phyloP scores from a whole-genome alignment of 441 rosid species.

The Erysimum cheiri region DNA sequence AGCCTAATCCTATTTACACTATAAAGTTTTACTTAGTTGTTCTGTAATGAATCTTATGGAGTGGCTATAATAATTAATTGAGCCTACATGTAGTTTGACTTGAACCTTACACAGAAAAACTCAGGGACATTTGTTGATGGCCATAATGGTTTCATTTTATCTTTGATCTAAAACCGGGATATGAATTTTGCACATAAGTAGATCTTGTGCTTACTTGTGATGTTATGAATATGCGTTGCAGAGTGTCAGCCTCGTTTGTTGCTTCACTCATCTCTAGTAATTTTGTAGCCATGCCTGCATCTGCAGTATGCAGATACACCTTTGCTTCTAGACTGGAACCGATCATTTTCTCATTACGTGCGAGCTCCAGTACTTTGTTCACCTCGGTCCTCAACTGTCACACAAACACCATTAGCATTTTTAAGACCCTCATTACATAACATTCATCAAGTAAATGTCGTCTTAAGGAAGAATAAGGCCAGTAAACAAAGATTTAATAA shows the following conservation, averaged over 20 bases:
- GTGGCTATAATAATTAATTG: not conserved
- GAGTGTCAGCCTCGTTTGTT: conserved; percentile 71
- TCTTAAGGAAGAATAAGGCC: conserved; percentile 1
- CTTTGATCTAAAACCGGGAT: not conserved
- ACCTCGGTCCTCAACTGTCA: conserved; percentile 93
- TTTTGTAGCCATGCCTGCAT: conserved; percentile 63
- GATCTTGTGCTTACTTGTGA: conserved; percentile 68
- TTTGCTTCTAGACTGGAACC: conserved; percentile 97
- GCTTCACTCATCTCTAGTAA: conserved; percentile 62
- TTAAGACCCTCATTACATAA: conserved; percentile 17
- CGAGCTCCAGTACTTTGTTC: conserved; percentile 88
- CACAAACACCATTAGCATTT: conserved; percentile 9
- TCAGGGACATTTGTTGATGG: conserved; percentile 7
- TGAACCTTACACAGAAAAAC: not conserved
- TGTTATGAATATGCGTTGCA: conserved; percentile 83
- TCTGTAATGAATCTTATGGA: conserved; percentile 2
- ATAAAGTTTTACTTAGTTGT: not conserved
- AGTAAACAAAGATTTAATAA: conserved; percentile 3
- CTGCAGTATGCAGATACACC: conserved; percentile 66
- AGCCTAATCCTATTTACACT: conserved; percentile 7
- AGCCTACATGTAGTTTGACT: conserved; percentile 17
- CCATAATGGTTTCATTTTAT: not conserved
- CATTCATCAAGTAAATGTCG: not conserved
- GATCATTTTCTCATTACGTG: conserved; percentile 80
- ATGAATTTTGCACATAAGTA: conserved; percentile 9